Conservation (phyloP, 495 filamentous ascomycete species). For the Neurospora terricola region DNA sequence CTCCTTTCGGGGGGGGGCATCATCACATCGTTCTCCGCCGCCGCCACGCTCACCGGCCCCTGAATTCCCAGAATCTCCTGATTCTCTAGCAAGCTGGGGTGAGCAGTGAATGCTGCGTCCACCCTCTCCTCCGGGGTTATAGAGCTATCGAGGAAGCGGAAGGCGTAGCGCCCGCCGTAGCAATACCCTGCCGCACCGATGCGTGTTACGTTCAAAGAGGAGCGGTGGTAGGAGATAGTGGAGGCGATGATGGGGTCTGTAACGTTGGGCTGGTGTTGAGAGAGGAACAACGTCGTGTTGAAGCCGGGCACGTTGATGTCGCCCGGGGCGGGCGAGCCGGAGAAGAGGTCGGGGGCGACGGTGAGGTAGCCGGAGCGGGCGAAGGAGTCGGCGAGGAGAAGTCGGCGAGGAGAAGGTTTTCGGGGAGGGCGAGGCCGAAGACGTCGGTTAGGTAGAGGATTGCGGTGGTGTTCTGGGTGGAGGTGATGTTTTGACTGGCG, state of each 20-base stretch:
- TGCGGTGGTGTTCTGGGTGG: conserved; percentile 12
- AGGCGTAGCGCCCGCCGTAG: conserved; percentile 36
- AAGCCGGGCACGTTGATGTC: conserved; percentile 44
- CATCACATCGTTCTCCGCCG: conserved; percentile 57
- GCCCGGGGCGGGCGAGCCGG: conserved; percentile 42
- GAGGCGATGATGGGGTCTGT: conserved; percentile 57
- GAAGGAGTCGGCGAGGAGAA: conserved; percentile 49
- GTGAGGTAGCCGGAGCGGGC: conserved; percentile 68
- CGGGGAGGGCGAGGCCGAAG: conserved; percentile 48
- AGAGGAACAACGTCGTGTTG: conserved; percentile 46
- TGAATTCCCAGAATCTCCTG: conserved; percentile 54
- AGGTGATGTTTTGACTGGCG: too few species aligned
- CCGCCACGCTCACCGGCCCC: conserved; percentile 58
- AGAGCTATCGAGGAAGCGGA: conserved; percentile 21
- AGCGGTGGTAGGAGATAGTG: conserved; percentile 49
- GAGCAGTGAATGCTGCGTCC: conserved; percentile 57
- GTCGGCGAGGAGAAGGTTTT: conserved; percentile 51
- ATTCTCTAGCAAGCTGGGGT: conserved; percentile 55
- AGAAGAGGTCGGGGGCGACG: conserved; percentile 65
- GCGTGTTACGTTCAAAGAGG: conserved; percentile 45
- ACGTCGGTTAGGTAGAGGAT: conserved; percentile 50
- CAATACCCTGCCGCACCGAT: conserved; percentile 63
- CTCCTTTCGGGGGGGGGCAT: too few species aligned
- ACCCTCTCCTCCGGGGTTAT: conserved; percentile 27
- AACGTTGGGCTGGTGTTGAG: conserved; percentile 36